phyloP scores from a whole-genome alignment of 306 rosid genomes.

The Pterocarpus macrocarpus region DNA sequence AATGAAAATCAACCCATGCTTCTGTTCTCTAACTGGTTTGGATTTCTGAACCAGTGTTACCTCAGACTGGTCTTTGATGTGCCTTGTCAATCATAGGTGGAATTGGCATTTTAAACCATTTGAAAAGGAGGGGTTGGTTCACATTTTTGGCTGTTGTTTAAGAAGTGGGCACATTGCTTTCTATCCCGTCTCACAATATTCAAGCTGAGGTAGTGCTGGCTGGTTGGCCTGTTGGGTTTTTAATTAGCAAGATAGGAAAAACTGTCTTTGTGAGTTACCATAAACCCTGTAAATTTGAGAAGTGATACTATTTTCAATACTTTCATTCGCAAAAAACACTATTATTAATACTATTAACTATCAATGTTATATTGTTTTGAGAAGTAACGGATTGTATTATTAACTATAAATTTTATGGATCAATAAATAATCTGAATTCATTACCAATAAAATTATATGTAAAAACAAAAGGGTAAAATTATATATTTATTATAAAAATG shows the following conservation, averaged over 20 bases:
- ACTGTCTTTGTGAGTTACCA: neutral
- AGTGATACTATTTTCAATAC: too few relatives aligned
- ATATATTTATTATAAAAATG: too few relatives aligned
- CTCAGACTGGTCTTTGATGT: neutral
- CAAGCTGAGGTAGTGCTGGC: neutral
- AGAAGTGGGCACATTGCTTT: neutral
- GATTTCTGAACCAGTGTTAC: constrained; percentile 3
- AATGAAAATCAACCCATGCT: neutral
- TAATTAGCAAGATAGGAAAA: neutral
- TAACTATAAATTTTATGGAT: too few relatives aligned
- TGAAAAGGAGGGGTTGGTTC: neutral
- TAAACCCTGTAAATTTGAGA: neutral
- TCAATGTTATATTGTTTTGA: too few relatives aligned
- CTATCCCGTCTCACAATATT: neutral
- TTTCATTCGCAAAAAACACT: too few relatives aligned
- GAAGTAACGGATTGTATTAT: too few relatives aligned
- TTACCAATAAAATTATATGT: too few relatives aligned
- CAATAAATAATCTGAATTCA: too few relatives aligned
- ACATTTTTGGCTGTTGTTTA: neutral
- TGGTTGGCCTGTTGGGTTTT: neutral
- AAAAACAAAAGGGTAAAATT: too few relatives aligned
- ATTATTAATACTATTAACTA: too few relatives aligned
- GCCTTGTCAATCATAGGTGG: neutral
- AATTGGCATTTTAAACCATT: neutral
- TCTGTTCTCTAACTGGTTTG: neutral